Percentiles rank a stretch among this genome's conserved stretches.
Conservation (phyloP, 2,329 filamentous ascomycete genomes). For the Hymenoscyphus salicellus region DNA sequence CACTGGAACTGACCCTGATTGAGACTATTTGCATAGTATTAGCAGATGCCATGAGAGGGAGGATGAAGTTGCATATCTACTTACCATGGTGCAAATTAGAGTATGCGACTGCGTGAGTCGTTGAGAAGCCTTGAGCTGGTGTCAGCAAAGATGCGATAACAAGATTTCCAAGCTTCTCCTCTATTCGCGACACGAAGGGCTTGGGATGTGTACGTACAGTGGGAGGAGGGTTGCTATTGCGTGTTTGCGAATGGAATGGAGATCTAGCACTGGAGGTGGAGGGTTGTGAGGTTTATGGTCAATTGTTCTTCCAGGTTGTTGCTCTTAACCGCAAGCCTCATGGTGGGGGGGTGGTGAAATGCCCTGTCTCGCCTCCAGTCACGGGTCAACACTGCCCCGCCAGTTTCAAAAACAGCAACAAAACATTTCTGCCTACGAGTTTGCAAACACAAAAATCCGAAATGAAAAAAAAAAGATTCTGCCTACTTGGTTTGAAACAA, state of each 20-base stretch:
- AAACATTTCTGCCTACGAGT: neutral
- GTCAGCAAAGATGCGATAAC: constrained; percentile 25
- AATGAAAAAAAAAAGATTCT: neutral
- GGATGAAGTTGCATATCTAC: neutral
- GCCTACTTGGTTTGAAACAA: neutral
- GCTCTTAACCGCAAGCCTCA: neutral
- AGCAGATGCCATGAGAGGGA: constrained; percentile 16
- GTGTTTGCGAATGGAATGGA: neutral
- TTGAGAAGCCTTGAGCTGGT: constrained; percentile 16
- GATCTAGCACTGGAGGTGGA: neutral
- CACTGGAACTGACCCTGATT: constrained; percentile 59
- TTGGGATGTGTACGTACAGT: neutral
- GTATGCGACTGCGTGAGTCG: constrained; percentile 22
- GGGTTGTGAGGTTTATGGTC: neutral
- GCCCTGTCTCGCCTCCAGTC: neutral
- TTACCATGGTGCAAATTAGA: constrained; percentile 22
- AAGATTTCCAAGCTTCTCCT: constrained; percentile 5
- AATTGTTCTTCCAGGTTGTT: neutral
- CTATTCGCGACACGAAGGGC: neutral
- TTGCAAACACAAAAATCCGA: too few species aligned
- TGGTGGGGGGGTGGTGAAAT: neutral
- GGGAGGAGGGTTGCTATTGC: neutral
- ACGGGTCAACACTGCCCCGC: neutral
- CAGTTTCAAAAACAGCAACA: neutral
- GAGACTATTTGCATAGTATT: constrained; percentile 49